phyloP scores from a whole-genome alignment of 148 eudicot species.

The Bassia scoparia region DNA sequence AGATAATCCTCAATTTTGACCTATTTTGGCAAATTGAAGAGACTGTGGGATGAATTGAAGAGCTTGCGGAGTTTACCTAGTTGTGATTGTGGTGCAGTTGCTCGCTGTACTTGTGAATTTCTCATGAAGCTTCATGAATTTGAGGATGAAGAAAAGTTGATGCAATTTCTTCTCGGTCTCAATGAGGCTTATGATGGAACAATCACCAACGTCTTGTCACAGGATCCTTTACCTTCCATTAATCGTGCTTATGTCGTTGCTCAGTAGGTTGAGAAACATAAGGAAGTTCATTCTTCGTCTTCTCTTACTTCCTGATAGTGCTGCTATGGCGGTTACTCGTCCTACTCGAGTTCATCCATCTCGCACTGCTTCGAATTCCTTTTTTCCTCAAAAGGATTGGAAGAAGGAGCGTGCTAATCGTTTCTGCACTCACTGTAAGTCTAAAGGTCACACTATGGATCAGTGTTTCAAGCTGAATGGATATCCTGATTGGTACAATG shows the following conservation, averaged over 20 bases:
- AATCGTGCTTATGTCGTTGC: neutral
- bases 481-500: conserved; percentile 5
- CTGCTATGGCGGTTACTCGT: neutral
- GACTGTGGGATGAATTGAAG: conserved; percentile 44
- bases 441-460: neutral
- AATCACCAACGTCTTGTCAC: neutral
- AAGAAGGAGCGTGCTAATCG: neutral
- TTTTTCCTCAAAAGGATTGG: no score
- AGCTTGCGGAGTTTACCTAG: conserved; percentile 24
- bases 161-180: neutral
- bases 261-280: neutral
- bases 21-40: conserved; percentile 5
- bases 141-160: neutral
- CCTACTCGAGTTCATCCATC: no score
- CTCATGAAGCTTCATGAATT: neutral
- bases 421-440: neutral
- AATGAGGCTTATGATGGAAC: neutral
- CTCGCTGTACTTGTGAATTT: neutral
- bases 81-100: conserved; percentile 20
- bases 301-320: neutral
- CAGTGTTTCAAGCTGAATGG: neutral
- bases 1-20: neutral
- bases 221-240: neutral
- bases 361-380: no score
- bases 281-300: neutral